Percentiles rank a stretch among this genome's conserved stretches.
These are phyloP conservation scores for Lineolata rhizophorae DNA, from an alignment of 495 filamentous ascomycete genomes.

Conservation along the genomic window DNA sequence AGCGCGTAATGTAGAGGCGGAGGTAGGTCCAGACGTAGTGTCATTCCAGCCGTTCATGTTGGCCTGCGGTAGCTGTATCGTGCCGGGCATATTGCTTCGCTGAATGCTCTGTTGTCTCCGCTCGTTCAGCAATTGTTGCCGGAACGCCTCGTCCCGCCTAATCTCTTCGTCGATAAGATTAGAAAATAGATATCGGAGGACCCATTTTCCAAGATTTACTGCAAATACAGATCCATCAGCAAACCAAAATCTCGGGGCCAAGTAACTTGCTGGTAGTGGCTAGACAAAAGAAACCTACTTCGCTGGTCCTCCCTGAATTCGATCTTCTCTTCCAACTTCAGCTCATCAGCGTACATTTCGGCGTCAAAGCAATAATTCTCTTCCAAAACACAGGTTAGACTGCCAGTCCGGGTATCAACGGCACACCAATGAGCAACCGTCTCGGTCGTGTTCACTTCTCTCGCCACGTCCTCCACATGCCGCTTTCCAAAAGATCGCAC, in stretches of 20 bases:
- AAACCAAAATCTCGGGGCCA: too few species aligned
- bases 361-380: slow-evolving; percentile 95
- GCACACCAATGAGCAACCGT: slow-evolving; percentile 88
- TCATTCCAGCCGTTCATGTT: slow-evolving; percentile 24
- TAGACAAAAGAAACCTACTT: slow-evolving; percentile 31
- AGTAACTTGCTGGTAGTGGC: too few species aligned
- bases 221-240: slow-evolving; percentile 6
- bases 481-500: slow-evolving; percentile 77
- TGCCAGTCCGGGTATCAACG: slow-evolving; percentile 80
- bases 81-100: slow-evolving; percentile 33
- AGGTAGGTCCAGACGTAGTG: slow-evolving; percentile 26
- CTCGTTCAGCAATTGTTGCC: slow-evolving; percentile 40
- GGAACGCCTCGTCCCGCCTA: slow-evolving; percentile 49
- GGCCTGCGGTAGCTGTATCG: slow-evolving; percentile 40
- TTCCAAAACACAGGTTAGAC: slow-evolving; percentile 73
- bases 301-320: slow-evolving; percentile 87
- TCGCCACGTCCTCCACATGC: slow-evolving; percentile 78
- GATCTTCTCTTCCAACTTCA: slow-evolving; percentile 42
- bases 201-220: slow-evolving; percentile 97
- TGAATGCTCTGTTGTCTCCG: slow-evolving; percentile 34
- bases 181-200: slow-evolving; percentile 79
- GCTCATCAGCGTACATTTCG: slow-evolving; percentile 87
- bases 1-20: slow-evolving; percentile 38
- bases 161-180: slow-evolving; percentile 80
- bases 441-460: slow-evolving; percentile 69